phyloP scores from a whole-genome alignment of 176 grass and related monocot species.

The Poa pratensis region DNA sequence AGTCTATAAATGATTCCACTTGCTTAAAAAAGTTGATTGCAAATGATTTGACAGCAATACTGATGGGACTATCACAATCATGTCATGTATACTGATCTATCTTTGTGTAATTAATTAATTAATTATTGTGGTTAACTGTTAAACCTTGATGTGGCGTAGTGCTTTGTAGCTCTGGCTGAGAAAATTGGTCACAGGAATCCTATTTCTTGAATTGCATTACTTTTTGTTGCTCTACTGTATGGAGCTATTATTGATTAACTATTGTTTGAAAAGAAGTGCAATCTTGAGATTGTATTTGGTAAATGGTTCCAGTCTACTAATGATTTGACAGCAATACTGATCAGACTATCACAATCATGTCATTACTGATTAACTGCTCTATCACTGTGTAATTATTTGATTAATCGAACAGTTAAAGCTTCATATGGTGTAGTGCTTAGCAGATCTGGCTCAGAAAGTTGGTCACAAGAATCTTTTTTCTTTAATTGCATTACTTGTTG shows the following conservation, averaged over 20 bases:
- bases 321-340: neutral
- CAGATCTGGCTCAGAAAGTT: neutral
- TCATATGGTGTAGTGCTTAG: neutral
- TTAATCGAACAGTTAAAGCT: neutral
- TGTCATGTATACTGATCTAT: conserved; percentile 6
- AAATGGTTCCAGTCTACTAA: neutral
- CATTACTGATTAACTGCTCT: neutral
- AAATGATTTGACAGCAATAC: neutral
- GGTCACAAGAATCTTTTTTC: neutral
- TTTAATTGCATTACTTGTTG: neutral
- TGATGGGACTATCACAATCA: neutral
- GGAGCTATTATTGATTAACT: too few species aligned
- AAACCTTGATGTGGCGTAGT: neutral
- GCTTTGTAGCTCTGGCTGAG: conserved; percentile 19
- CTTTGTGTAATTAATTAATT: neutral
- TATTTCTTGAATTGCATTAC: neutral
- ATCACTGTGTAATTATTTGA: conserved; percentile 10
- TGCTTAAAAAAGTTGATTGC: neutral
- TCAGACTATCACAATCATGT: neutral
- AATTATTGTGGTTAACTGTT: neutral
- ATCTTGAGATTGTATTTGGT: too few species aligned
- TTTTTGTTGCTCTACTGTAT: neutral
- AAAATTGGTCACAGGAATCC: neutral
- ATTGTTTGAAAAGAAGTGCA: too few species aligned
- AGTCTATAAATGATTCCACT: neutral